Base-by-base conservation (phyloP, 176 grass and related monocot genomes). In the Tuctoria greenei region DNA sequence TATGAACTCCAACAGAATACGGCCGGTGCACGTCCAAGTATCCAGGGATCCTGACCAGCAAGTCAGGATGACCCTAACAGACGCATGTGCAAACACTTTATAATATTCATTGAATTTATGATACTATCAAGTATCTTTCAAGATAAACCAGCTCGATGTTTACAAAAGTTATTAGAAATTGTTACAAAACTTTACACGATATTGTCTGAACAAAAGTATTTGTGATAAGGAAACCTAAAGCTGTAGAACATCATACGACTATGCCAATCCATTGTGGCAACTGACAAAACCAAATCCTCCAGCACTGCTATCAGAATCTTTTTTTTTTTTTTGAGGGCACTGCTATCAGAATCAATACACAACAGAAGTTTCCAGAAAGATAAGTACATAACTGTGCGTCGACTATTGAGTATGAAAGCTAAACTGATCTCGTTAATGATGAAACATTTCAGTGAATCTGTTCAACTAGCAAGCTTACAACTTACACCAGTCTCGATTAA, bases 401-500 rank as follows among this genome's bases (percentile, higher is more conserved):
- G 35, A 36, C n/a, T 55, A n/a, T 20, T 51, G 47, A n/a, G 20
- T 9, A 54, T 54, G 51, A 21, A 54, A 54, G 7, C 51, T 54
- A 54, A 54, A 54, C 5, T 26, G 17, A 16, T 57, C 20, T 41
- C 12, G 8, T 45, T 61, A 38, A 69, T 72, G 61, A 20, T 75
- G 71, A 43, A 47, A 49, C 31, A 39, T 26, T 73, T 17, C 28
- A 27, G 20, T 81, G 21, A 72, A 73, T 71, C 44, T 56, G 10
- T 35, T 71, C 40, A 44, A 77, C 8, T 52, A 62, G 21, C 11
- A n/a, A 61, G 10, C 10, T 39, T 27, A 64, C 8, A 84, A 62
- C 44, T 85, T 34, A 63, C 35, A 86, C 75, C 43, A 75, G 18
- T 12, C 61, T 51, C 2, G 8, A 20, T 31, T 15, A 41, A 28